These are phyloP conservation scores for Peniophora sp. DNA, from an alignment of 1,284 basidiomycete species.

Conservation along the genomic window DNA sequence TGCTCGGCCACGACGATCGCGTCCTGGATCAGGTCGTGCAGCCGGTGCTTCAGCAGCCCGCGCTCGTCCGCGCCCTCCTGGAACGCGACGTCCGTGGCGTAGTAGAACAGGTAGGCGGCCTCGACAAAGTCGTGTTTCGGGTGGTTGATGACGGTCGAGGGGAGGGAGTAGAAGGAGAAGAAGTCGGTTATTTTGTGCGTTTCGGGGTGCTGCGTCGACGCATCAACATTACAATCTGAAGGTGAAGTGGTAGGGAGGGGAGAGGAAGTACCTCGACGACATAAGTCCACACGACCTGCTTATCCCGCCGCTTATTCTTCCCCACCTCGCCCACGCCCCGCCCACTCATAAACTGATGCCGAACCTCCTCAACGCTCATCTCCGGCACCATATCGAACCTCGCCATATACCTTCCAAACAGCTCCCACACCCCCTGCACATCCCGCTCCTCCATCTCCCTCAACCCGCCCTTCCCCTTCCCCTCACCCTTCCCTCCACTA, in stretches of 20 bases:
- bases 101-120: constrained; percentile 93
- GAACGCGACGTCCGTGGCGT: constrained; percentile 66
- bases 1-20: constrained; percentile 75
- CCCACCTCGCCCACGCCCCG: constrained; percentile 55
- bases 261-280: constrained; percentile 86
- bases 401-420: constrained; percentile 79
- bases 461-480: constrained; percentile 46
- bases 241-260: neutral
- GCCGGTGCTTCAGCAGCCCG: constrained; percentile 57
- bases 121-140: constrained; percentile 61
- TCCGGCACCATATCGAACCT: constrained; percentile 83
- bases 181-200: constrained; percentile 89
- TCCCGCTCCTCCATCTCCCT: constrained; percentile 87
- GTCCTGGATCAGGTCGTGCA: constrained; percentile 71
- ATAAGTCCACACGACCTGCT: constrained; percentile 94
- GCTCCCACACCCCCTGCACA: constrained; percentile 60
- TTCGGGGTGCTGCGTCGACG: constrained; percentile 63
- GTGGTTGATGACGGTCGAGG: constrained; percentile 80
- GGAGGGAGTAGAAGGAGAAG: constrained; percentile 95
- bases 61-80: constrained; percentile 50
- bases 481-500: no score
- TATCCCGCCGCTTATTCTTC: constrained; percentile 48
- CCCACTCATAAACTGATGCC: constrained; percentile 86
- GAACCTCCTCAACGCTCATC: constrained; percentile 75
- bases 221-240: neutral